A percentile compares a stretch with the other conserved stretches of the same genome.
phyloP scores from a whole-genome alignment of 768 basidiomycete species.

The Termitomyces sp. region DNA sequence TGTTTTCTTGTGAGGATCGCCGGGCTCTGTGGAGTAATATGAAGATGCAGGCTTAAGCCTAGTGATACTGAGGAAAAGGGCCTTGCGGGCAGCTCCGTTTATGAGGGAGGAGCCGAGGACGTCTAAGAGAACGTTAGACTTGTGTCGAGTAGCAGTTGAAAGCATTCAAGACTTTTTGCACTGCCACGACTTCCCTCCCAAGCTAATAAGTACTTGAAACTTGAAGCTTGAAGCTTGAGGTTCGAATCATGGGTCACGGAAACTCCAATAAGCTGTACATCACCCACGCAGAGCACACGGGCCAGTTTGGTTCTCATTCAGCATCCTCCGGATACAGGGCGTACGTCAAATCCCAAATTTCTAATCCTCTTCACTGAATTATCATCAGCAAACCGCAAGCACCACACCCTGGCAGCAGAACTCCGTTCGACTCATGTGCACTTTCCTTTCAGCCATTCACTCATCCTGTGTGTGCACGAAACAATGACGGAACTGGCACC shows the following conservation, averaged over 20 bases:
- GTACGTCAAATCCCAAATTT: slow-evolving; percentile 27
- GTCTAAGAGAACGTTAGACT: slow-evolving; percentile 29
- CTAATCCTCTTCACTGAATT: slow-evolving; percentile 8
- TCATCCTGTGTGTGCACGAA: slow-evolving; percentile 84
- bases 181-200: slow-evolving; percentile 1
- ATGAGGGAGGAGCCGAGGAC: slow-evolving; percentile 35
- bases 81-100: slow-evolving; percentile 11
- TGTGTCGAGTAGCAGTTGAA: slow-evolving; percentile 15
- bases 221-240: neutral
- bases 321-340: slow-evolving; percentile 68
- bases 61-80: neutral
- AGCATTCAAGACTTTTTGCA: slow-evolving; percentile 5
- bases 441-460: slow-evolving; percentile 86
- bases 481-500: slow-evolving; percentile 68
- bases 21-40: slow-evolving; percentile 1
- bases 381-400: slow-evolving; percentile 57
- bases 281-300: slow-evolving; percentile 84
- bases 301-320: slow-evolving; percentile 75
- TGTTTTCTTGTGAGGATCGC: slow-evolving; percentile 8
- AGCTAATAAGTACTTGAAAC: neutral
- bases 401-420: slow-evolving; percentile 55
- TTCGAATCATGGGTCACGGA: slow-evolving; percentile 71
- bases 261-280: slow-evolving; percentile 85
- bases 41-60: neutral
- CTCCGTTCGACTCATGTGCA: slow-evolving; percentile 89